These are phyloP conservation scores for Myxozyma sirexii DNA, from an alignment of 805 yeast species.

Conservation along the genomic window DNA sequence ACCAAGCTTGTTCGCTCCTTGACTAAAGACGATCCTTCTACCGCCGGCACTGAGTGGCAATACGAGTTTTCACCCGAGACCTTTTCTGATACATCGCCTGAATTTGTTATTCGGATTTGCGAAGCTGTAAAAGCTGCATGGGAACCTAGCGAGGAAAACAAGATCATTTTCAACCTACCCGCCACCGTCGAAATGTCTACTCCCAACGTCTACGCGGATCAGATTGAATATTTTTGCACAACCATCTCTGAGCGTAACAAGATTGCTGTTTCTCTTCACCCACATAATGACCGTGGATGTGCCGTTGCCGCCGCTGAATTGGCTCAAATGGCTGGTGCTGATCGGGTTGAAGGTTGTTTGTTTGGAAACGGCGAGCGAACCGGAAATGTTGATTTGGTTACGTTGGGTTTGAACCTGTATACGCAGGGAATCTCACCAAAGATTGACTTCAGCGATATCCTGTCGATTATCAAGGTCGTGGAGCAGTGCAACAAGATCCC, in stretches of 20 bases:
- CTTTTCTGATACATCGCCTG: constrained; percentile 69
- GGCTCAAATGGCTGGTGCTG: constrained; percentile 84
- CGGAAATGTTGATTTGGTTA: constrained; percentile 81
- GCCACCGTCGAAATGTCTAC: constrained; percentile 84
- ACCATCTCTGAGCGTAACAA: constrained; percentile 66
- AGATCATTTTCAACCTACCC: constrained; percentile 78
- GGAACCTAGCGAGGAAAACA: constrained; percentile 65
- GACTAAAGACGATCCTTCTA: constrained; percentile 67
- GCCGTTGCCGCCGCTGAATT: constrained; percentile 88
- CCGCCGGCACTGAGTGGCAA: constrained; percentile 62
- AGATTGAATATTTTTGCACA: constrained; percentile 71
- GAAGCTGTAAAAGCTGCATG: constrained; percentile 77
- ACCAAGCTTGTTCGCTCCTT: constrained; percentile 63
- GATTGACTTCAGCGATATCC: constrained; percentile 70
- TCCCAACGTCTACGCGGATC: constrained; percentile 83
- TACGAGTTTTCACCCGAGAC: constrained; percentile 83
- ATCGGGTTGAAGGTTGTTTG: constrained; percentile 81
- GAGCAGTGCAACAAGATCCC: constrained; percentile 83
- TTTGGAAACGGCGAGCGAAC: constrained; percentile 89
- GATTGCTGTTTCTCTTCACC: constrained; percentile 74
- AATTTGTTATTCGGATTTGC: constrained; percentile 65
- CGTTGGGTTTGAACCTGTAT: constrained; percentile 73
- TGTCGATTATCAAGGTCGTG: constrained; percentile 66
- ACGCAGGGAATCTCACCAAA: constrained; percentile 77
- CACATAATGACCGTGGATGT: constrained; percentile 85